Percentiles rank a stretch among this genome's conserved stretches.
These are phyloP conservation scores for Halophytophthora polymorphica DNA, from an alignment of 352 stramenopile species.

Conservation along the genomic window DNA sequence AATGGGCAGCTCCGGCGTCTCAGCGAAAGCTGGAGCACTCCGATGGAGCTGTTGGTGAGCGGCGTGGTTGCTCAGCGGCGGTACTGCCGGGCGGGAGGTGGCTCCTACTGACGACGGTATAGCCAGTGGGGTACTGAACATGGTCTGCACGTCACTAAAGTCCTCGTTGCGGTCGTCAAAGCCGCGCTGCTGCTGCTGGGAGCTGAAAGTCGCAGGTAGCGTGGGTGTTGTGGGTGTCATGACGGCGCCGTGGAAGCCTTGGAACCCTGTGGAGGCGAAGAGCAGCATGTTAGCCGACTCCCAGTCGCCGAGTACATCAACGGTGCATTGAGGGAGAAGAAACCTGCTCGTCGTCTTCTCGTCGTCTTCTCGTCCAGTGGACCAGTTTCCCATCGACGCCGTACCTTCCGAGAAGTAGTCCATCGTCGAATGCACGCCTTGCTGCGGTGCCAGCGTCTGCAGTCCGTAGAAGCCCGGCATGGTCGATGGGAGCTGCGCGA, in stretches of 20 bases:
- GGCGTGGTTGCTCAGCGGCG: constrained; percentile 7
- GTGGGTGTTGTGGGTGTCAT: constrained; percentile 9
- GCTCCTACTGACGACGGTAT: not conserved
- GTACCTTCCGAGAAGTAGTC: constrained; percentile 27
- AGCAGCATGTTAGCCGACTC: too few relatives aligned
- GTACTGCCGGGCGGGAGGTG: constrained; percentile 1
- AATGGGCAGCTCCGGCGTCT: not conserved
- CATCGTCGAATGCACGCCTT: constrained; percentile 3
- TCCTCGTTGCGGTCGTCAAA: constrained; percentile 10
- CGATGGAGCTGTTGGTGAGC: not conserved
- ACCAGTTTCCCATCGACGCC: not conserved
- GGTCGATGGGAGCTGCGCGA: constrained; percentile 10
- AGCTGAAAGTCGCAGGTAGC: constrained; percentile 17
- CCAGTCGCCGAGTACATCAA: too few relatives aligned
- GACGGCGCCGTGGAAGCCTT: constrained; percentile 13
- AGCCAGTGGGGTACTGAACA: not conserved
- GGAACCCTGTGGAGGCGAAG: constrained; percentile 7
- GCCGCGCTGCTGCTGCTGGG: constrained; percentile 8
- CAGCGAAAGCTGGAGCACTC: constrained; percentile 1
- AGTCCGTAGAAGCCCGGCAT: constrained; percentile 11
- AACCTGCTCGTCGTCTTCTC: too few relatives aligned
- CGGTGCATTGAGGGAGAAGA: too few relatives aligned
- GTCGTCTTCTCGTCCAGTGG: not conserved
- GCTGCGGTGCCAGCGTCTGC: not conserved
- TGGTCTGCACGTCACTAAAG: constrained; percentile 4